Conservation (phyloP, 83 land plant genomes). For the Thuja plicata region DNA sequence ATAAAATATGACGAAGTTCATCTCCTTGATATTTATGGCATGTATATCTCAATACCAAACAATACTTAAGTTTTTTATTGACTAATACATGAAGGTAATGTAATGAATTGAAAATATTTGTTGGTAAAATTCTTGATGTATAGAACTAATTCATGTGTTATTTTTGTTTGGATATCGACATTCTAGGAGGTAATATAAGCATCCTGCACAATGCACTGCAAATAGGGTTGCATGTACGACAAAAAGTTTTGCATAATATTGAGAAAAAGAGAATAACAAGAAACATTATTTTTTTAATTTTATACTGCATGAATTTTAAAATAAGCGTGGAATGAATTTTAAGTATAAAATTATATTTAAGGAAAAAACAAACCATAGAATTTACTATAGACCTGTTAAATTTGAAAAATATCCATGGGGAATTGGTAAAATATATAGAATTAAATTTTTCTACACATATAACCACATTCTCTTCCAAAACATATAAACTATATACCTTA, state of each 20-base stretch:
- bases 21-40: slow-evolving; percentile 59
- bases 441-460: background rate
- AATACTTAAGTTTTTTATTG: slow-evolving; percentile 70
- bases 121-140: slow-evolving; percentile 53
- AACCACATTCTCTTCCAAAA: background rate
- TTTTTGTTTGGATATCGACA: slow-evolving; percentile 56
- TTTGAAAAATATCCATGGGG: background rate
- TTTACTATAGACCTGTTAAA: background rate
- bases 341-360: background rate
- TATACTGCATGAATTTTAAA: background rate
- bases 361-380: background rate
- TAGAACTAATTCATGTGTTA: slow-evolving; percentile 70
- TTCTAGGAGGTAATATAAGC: slow-evolving; percentile 73
- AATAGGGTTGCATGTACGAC: slow-evolving; percentile 78
- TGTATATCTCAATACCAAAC: slow-evolving; percentile 79
- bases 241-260: background rate
- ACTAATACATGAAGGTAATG: slow-evolving; percentile 66
- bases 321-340: background rate
- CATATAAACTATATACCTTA: background rate
- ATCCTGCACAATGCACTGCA: slow-evolving; percentile 75
- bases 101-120: slow-evolving; percentile 49
- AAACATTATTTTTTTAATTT: background rate
- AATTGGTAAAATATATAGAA: background rate
- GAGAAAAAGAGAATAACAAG: background rate
- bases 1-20: slow-evolving; percentile 69